Evolutionary conservation across 2,329 filamentous ascomycete genomes (phyloP), one percentile per base, ranked within the genome.

Genomic region (Cladophialophora immunda): DNA sequence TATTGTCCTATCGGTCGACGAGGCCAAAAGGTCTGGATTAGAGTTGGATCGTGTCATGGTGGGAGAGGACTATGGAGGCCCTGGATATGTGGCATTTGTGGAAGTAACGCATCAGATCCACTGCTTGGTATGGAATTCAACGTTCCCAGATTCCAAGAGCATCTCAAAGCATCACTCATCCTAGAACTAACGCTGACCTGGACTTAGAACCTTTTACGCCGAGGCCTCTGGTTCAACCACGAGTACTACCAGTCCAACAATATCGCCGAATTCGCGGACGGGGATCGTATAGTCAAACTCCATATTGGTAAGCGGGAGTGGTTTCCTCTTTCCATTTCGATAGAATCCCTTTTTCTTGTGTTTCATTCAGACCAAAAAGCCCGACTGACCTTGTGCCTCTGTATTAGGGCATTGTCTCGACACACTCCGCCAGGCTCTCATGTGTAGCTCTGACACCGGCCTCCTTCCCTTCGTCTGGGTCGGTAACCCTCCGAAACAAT

Each of bases 391-490:
- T 50, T 25, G 45, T 50, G 45, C 22, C 22, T 27, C 22, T 50
- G 22, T 5, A 50, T 27, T 27, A 50, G 45, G 45, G 45, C 45
- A 50, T 22, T 50, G 45, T 13, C 45, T 50, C 45, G 45, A 50
- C 45, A 50, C 45, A 25, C 45, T 50, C 11, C 45, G 45, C 45
- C 45, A 50, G 19, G 45, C 45, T 27, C 45, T 50, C 45, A 50
- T 50, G 45, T 50, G 45, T 5, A 50, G 45, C 22, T 50, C 45
- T 5, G 45, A 50, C 45, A 50, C 45, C 3, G 45, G 45, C 45
- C 45, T 50, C 45, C 45, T 50, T 13, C 45, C 45, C 22, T 50
- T 50, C 45, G 45, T 50, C 45, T 50, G 45, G 45, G 45, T 50
- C 4, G 45, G 45, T 4, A 50, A 50, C 9, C 45, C 45, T 25